These are phyloP conservation scores for Malassezia equina DNA, from an alignment of 1,284 basidiomycete species.

Conservation along the genomic window DNA sequence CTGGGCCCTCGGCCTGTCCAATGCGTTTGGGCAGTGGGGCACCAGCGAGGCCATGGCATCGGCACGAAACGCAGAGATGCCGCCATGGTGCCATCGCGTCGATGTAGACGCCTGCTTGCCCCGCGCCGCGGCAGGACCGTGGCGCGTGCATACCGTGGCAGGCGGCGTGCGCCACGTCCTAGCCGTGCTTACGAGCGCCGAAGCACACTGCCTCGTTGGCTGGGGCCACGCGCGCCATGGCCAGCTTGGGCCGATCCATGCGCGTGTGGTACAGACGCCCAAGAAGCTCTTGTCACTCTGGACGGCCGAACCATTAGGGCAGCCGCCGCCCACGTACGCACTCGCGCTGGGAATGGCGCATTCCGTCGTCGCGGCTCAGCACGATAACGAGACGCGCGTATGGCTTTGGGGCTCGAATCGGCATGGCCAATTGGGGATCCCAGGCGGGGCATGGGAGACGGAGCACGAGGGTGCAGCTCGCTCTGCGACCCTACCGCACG, in stretches of 20 bases:
- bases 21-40: conserved; percentile 12
- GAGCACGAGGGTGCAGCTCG: background rate
- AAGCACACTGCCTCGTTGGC: background rate
- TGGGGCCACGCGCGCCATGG: conserved; percentile 18
- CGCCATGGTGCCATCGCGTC: background rate
- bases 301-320: background rate
- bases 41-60: background rate
- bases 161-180: conserved; percentile 14
- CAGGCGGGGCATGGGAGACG: background rate
- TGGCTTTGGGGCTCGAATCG: background rate
- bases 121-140: background rate
- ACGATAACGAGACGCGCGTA: background rate
- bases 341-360: conserved; percentile 10
- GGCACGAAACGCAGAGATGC: background rate
- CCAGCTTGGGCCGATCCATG: background rate
- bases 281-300: background rate
- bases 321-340: background rate
- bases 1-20: background rate
- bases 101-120: background rate
- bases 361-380: background rate
- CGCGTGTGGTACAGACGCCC: background rate
- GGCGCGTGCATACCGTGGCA: conserved; percentile 1
- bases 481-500: background rate
- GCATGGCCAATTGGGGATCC: background rate
- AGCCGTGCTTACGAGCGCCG: background rate